Evolutionary conservation across 2,329 filamentous ascomycete genomes (phyloP).

Genomic region (Waltergamsia citrina): DNA sequence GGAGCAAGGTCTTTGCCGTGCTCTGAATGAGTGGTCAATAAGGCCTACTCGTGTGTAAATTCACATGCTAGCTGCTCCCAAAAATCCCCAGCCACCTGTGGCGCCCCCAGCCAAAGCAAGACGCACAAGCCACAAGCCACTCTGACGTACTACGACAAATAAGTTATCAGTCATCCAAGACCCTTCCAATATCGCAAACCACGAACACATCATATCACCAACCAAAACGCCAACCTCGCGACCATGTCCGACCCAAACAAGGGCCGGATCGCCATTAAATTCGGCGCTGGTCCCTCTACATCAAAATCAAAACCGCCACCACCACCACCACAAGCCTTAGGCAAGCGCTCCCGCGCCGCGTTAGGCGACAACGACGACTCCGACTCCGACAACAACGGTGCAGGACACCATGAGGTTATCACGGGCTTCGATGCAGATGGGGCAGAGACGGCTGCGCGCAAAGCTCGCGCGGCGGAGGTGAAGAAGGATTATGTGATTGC

Average conservation of each 20-base stretch:
- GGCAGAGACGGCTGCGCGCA: constrained; percentile 25
- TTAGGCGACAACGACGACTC: constrained; percentile 30
- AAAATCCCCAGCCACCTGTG: too few species aligned
- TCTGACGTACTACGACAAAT: too few species aligned
- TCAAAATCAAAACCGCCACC: constrained; percentile 15
- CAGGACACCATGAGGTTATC: constrained; percentile 31
- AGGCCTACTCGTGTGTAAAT: too few species aligned
- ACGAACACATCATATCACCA: neutral
- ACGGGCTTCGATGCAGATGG: constrained; percentile 38
- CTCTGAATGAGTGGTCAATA: too few species aligned
- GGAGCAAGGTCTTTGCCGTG: too few species aligned
- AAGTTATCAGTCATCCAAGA: too few species aligned
- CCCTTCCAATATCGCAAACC: neutral
- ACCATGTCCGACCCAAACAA: constrained; percentile 26
- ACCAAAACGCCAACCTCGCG: constrained; percentile 4
- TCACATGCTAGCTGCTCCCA: too few species aligned
- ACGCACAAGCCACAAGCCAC: too few species aligned
- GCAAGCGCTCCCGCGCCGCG: constrained; percentile 36
- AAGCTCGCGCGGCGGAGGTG: constrained; percentile 11
- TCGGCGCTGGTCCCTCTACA: constrained; percentile 22
- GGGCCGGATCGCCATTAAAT: constrained; percentile 38
- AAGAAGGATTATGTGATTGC: constrained; percentile 45
- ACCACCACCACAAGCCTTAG: constrained; percentile 31
- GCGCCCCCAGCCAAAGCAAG: too few species aligned
- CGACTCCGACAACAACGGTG: constrained; percentile 24